phyloP scores from a whole-genome alignment of 1,284 basidiomycete genomes.

The Moesziomyces sp. region DNA sequence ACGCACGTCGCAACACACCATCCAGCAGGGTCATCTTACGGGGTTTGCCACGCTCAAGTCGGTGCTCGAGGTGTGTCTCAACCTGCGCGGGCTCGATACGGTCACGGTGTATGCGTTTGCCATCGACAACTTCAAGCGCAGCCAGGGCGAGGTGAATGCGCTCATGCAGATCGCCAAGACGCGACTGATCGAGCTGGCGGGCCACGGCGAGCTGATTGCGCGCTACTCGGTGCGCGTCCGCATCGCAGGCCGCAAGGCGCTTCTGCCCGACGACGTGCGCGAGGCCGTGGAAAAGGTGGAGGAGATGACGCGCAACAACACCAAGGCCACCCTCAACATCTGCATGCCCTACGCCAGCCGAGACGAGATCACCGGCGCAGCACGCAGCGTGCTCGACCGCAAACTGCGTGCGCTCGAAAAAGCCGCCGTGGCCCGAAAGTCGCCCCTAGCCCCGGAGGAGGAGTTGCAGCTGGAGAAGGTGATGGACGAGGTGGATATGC shows the following conservation, averaged over 20 bases:
- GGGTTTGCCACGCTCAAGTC: constrained; percentile 85
- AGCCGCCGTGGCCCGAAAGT: constrained; percentile 11
- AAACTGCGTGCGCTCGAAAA: constrained; percentile 39
- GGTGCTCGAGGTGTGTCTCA: constrained; percentile 65
- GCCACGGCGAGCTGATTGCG: constrained; percentile 73
- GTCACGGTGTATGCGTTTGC: constrained; percentile 96
- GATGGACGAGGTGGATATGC: constrained; percentile 11
- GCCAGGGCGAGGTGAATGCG: constrained; percentile 83
- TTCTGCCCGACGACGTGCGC: constrained; percentile 83
- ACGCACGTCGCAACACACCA: constrained; percentile 67
- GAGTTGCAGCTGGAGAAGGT: neutral
- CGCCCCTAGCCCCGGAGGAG: neutral
- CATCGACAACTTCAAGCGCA: constrained; percentile 96
- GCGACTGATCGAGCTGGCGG: constrained; percentile 83
- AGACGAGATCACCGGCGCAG: constrained; percentile 79
- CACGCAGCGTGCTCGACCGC: constrained; percentile 23
- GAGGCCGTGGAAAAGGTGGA: constrained; percentile 80
- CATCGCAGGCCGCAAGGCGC: constrained; percentile 79
- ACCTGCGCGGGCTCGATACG: constrained; percentile 66
- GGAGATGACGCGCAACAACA: constrained; percentile 79
- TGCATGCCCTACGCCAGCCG: constrained; percentile 93
- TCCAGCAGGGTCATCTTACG: constrained; percentile 78
- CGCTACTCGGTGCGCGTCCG: constrained; percentile 84
- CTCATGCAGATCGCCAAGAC: constrained; percentile 86
- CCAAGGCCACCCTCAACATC: constrained; percentile 88